Base-by-base conservation (phyloP, 495 filamentous ascomycete genomes). In the Penicillium daleae region DNA sequence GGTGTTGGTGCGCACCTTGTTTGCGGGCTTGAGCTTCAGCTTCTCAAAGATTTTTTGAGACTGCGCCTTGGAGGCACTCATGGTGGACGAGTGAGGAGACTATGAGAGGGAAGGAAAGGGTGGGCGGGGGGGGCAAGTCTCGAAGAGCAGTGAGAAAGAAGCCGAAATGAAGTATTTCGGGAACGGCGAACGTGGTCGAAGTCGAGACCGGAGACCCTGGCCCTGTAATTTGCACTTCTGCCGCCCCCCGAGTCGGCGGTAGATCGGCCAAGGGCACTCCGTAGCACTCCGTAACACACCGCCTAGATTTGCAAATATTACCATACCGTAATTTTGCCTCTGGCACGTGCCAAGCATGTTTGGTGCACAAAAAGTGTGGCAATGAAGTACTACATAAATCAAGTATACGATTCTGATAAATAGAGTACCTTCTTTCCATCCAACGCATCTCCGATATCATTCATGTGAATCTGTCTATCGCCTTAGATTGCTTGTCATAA, bases 1-100 rank as follows among this genome's bases (percentile, higher is more conserved):
- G 68, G 63, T 57, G 63, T 44, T 59, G 31, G 26, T 48, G 13
- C 86, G 72, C 77, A 93, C 93, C 85, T 93, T 97, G 82, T 99
- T 99, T 62, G 93, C 92, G 64, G 89, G 86, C 76, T 97, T 96
- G 52, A 88, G 80, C 82, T 94, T 96, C 75, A 98, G 82, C 83
- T 97, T 97, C 87, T 96, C 92, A 79, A 99, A 99, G 73, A 98
- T 91, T 80, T 93, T 93, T 77, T 96, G 91, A 75, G 93, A 96
- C 81, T 97, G 84, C 72, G 93, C 87, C 85, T 98, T 99, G 32
- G 92, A 89, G 74, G 95, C 95, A 77, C 86, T 90, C 93, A 97
- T 81, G 44, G 70, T 87, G 81, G 59, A 61, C 24, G 39, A 48
- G 61, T 22, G 42, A 51, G 57, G 57, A 40, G 50, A 60, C 24